These are phyloP conservation scores for Elsinoe fawcettii DNA, from an alignment of 2,329 filamentous ascomycete genomes.

Conservation along the genomic window DNA sequence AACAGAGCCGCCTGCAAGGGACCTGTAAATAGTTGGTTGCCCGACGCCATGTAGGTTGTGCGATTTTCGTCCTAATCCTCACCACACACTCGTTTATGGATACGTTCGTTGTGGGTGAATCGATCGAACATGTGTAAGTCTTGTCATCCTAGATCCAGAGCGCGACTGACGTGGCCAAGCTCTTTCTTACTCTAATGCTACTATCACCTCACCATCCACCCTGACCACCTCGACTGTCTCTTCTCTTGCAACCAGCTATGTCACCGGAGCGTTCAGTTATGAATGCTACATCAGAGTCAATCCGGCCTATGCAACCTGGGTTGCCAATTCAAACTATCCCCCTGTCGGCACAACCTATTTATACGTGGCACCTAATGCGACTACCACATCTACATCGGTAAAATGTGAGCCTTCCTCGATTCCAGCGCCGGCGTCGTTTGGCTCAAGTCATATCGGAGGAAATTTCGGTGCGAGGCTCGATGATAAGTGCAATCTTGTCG, in stretches of 20 bases:
- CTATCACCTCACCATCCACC: not conserved
- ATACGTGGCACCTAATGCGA: not conserved
- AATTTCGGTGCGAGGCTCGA: not conserved
- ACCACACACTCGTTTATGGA: not conserved
- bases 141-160: too few relatives aligned
- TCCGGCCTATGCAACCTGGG: not conserved
- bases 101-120: not conserved
- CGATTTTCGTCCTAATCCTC: not conserved
- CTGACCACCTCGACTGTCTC: not conserved
- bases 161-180: not conserved
- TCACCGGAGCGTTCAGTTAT: not conserved
- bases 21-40: not conserved
- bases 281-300: not conserved
- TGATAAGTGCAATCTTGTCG: not conserved
- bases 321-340: not conserved
- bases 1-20: not conserved
- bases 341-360: not conserved
- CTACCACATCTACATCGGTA: conserved; percentile 1
- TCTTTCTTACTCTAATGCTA: not conserved
- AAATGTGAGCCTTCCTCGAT: not conserved
- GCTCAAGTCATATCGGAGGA: not conserved
- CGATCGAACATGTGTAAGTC: not conserved
- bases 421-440: not conserved
- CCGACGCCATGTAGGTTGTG: not conserved
- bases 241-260: not conserved